These are phyloP conservation scores for Cyclotella atomus DNA, from an alignment of 108 stramenopile genomes.

Conservation along the genomic window DNA sequence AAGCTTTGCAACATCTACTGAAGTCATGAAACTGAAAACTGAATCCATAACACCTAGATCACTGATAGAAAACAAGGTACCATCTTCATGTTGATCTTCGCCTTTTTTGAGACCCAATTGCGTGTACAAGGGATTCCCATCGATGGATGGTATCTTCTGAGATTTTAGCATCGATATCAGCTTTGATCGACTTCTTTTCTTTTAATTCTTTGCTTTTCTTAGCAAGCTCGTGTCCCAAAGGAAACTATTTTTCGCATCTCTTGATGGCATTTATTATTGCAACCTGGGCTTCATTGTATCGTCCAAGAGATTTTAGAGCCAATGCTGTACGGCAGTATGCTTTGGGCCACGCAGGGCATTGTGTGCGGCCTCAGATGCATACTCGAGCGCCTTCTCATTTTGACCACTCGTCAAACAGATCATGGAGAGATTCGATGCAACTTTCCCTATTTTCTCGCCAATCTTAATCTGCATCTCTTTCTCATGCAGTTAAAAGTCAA, in stretches of 20 bases:
- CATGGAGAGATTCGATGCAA: background rate
- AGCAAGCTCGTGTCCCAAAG: too few relatives aligned
- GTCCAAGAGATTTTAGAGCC: background rate
- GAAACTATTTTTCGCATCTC: too few relatives aligned
- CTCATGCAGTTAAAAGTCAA: background rate
- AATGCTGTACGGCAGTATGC: background rate
- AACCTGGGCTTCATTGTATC: background rate
- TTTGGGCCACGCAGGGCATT: background rate
- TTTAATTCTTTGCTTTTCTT: too few relatives aligned
- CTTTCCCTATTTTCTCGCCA: background rate
- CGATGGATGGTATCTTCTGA: background rate
- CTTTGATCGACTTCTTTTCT: too few relatives aligned
- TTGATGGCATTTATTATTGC: background rate
- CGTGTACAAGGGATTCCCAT: background rate
- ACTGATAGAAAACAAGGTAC: background rate
- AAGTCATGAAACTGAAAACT: background rate
- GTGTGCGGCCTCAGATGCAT: background rate
- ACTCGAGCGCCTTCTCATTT: background rate
- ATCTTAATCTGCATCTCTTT: background rate
- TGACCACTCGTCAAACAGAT: background rate
- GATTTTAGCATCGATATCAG: background rate
- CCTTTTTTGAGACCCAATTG: background rate
- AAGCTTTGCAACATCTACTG: conserved; percentile 5
- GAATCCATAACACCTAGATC: background rate
- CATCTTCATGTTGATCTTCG: background rate